Base-by-base conservation (phyloP, 805 yeast species). In the Saccharomycopsis fermentans region DNA sequence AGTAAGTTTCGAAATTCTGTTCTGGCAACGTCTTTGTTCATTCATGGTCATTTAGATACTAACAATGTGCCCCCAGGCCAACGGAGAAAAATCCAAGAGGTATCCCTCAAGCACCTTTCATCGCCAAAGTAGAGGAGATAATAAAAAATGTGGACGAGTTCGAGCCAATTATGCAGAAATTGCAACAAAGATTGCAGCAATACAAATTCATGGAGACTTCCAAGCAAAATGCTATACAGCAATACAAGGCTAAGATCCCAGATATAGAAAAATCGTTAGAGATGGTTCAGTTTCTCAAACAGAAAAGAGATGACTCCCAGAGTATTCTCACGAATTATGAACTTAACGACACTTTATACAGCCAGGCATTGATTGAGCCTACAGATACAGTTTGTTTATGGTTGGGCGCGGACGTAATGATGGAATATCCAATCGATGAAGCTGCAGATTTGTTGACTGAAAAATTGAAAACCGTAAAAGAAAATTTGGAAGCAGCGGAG, bases 351-450 rank as follows among this genome's bases (percentile, higher is more conserved):
- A 92, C 99, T 0, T 77, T 94, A 47, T 92, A 82, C 69, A 87
- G 97, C 6, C 82, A 82, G 59, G 99, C 99, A 0, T 77, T 76
- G 39, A 76, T 94, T 35, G 81, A 81, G 43, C 78, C 82, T 27
- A 75, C 81, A 5, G 77, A 83, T 37, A 80, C 79, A 32, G 98
- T 94, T 1, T 83, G 83, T 63, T 75, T 94, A 54, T 94, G 99
- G 99, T 77, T 94, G n/a, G 99, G 99, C 11, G 99, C 99, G 0
- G 96, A 90, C 65, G 91, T 92, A 8, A 92, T 94, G 98, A 77
- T 94, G 67, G 98, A 94, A 69, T 94, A 92, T 67, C 91, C 96
- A 14, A 74, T 90, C 27, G 87, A 80, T 40, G 99, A 94, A 70
- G 99, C 99, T 1, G 79, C 83, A 54, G 84, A 77, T 37, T 76